Evolutionary conservation across 73 alveolate species (phyloP), one percentile per base, ranked within the genome.

Genomic region (Paramecium sonneborni): DNA sequence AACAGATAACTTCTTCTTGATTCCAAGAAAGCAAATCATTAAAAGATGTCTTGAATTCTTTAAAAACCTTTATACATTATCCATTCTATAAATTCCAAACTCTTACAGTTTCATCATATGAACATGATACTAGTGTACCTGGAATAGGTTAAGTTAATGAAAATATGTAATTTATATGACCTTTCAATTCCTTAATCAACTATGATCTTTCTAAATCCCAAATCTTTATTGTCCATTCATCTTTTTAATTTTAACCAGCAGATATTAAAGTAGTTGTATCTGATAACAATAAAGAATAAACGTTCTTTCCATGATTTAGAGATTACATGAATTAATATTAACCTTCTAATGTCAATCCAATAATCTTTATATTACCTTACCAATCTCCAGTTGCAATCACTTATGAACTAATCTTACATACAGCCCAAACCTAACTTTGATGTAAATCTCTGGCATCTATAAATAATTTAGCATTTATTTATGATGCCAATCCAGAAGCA

Each of bases 351-450:
- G 90, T 79, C 9, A 79, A 38, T 79, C 72, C 39, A 79, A 79
- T 79, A 7, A 79, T 38, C 43, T 79, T 79, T 24, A 79, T 44
- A 18, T 79, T 79, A 11, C 90, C 90, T 79, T 79, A 44, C 90
- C 90, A 79, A 23, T 79, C 90, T 18, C 90, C 90, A 20, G 90
- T 30, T 12, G 90, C 90, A 79, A 79, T 79, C 2, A 44, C 90
- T 24, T 79, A 44, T 18, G 69, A 34, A 44, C 43, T 79, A 24
- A 79, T 79, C 28, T 79, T 79, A 34, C 69, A 39, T 7, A 79
- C 90, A 24, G 90, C 90, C 90, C 90, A 79, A 8, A 79, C 90
- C 74, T 79, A 79, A 79, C 90, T 79, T 18, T 79, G 56, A 79
- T 79, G 90, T 11, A 79, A 34, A 46, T 79, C 90, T 79, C 90